Percentiles rank a stretch among this genome's conserved stretches.
These are phyloP conservation scores for Penicillium diatomitis DNA, from an alignment of 495 filamentous ascomycete species.

Conservation along the genomic window DNA sequence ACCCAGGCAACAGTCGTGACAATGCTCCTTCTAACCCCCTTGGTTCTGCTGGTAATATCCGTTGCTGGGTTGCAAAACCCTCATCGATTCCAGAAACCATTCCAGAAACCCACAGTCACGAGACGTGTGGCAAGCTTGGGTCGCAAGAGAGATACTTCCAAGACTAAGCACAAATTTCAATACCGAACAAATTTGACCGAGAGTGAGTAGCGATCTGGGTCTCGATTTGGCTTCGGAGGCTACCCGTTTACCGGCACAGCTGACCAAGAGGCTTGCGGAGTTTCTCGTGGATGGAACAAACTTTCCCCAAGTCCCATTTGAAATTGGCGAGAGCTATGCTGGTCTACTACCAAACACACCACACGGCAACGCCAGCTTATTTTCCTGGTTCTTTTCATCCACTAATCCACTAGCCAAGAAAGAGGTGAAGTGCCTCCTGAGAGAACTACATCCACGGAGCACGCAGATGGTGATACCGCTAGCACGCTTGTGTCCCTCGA, in stretches of 20 bases:
- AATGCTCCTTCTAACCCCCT: too few relatives aligned
- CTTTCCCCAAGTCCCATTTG: conserved; percentile 65
- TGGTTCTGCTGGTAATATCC: too few relatives aligned
- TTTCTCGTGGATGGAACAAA: conserved; percentile 57
- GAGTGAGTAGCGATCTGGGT: conserved; percentile 1
- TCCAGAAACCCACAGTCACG: too few relatives aligned
- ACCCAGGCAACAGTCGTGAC: too few relatives aligned
- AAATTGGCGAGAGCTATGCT: conserved; percentile 69
- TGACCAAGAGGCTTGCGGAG: conserved; percentile 15
- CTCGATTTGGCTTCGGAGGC: too few relatives aligned
- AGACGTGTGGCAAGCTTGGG: too few relatives aligned
- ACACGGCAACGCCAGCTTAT: conserved; percentile 45
- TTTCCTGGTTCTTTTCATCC: conserved; percentile 72
- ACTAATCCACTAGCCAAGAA: conserved; percentile 44
- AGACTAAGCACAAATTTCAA: too few relatives aligned
- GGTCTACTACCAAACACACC: conserved; percentile 62
- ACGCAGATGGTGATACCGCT: not conserved
- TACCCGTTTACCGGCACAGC: too few relatives aligned
- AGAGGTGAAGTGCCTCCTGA: conserved; percentile 39
- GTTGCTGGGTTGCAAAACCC: too few relatives aligned
- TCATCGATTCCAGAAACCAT: too few relatives aligned
- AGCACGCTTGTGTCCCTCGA: conserved; percentile 20
- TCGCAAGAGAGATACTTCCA: too few relatives aligned
- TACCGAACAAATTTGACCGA: not conserved
- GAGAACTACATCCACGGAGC: too few relatives aligned